Evolutionary conservation across 352 stramenopile species (phyloP).

Genomic region (Phytopythium vexans): DNA sequence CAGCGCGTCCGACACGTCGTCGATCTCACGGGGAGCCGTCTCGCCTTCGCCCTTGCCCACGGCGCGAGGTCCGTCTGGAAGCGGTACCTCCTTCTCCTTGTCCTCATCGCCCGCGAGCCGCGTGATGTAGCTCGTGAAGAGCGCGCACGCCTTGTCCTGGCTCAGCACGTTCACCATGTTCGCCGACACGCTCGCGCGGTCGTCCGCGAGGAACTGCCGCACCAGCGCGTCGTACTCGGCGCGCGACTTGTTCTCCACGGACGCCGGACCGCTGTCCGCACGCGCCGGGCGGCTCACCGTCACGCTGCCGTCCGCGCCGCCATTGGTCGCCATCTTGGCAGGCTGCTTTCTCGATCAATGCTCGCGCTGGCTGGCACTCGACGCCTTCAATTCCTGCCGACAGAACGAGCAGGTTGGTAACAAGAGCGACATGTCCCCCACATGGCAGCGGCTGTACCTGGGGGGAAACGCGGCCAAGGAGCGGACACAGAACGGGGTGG

Average conservation of each 20-base stretch:
- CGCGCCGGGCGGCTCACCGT: constrained; percentile 14
- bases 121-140: constrained; percentile 66
- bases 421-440: too few species aligned
- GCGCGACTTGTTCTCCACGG: neutral
- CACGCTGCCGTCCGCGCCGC: constrained; percentile 13
- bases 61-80: constrained; percentile 16
- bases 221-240: constrained; percentile 34
- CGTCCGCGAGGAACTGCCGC: constrained; percentile 42
- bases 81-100: constrained; percentile 31
- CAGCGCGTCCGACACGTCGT: constrained; percentile 56
- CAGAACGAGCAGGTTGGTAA: too few species aligned
- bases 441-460: too few species aligned
- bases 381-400: too few species aligned
- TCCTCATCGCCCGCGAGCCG: constrained; percentile 30
- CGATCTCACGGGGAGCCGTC: neutral
- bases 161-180: constrained; percentile 61
- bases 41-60: constrained; percentile 22
- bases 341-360: too few species aligned
- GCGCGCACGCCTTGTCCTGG: constrained; percentile 52
- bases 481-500: too few species aligned
- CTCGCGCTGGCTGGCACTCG: too few species aligned
- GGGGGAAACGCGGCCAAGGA: too few species aligned
- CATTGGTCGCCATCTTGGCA: neutral
- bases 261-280: neutral
- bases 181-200: constrained; percentile 41